These are phyloP conservation scores for Penicillium diatomitis DNA, from an alignment of 495 filamentous ascomycete species.

Conservation along the genomic window DNA sequence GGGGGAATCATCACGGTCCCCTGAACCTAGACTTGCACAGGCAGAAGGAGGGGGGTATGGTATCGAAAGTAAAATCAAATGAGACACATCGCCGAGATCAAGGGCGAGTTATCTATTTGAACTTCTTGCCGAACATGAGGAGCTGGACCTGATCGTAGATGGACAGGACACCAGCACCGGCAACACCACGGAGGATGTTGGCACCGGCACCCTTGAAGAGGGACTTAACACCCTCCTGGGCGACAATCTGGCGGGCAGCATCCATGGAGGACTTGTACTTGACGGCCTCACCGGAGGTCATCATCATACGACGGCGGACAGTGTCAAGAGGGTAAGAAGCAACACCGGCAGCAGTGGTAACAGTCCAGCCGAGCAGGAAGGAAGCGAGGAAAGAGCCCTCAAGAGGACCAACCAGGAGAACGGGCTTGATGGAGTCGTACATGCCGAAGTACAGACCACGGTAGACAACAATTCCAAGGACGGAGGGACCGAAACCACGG, in stretches of 20 bases:
- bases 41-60: not conserved
- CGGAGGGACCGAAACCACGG: conserved; percentile 99
- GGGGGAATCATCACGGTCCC: conserved; percentile 14
- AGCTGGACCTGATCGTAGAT: conserved; percentile 99
- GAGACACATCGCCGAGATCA: conserved; percentile 2
- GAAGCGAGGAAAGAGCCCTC: conserved; percentile 98
- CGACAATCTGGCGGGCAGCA: conserved; percentile 90
- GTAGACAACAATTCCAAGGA: conserved; percentile 98
- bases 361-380: conserved; percentile 96
- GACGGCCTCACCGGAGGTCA: conserved; percentile 93
- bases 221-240: conserved; percentile 91
- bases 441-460: conserved; percentile 99
- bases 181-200: conserved; percentile 99
- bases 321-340: conserved; percentile 99
- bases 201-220: conserved; percentile 99
- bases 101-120: conserved; percentile 59
- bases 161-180: conserved; percentile 99
- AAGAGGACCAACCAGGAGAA: conserved; percentile 83
- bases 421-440: conserved; percentile 99
- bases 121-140: conserved; percentile 98
- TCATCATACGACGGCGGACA: conserved; percentile 99
- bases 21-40: conserved; percentile 28
- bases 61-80: not conserved
- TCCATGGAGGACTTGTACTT: conserved; percentile 96
- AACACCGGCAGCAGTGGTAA: conserved; percentile 99